phyloP scores from a whole-genome alignment of 192 early-diverging fungal genomes.

The Gonapodya sp. region DNA sequence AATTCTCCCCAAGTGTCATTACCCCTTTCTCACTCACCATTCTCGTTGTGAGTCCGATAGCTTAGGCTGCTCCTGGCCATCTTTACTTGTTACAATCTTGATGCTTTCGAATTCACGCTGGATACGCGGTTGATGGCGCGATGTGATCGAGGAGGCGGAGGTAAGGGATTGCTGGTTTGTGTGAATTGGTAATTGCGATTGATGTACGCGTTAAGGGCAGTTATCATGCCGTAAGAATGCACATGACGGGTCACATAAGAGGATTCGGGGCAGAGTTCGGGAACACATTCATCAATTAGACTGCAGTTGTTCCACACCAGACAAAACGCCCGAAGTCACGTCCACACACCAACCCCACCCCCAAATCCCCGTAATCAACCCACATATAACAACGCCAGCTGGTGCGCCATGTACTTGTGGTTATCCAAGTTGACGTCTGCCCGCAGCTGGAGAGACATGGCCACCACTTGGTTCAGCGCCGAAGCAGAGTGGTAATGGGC shows the following conservation, averaged over 20 bases:
- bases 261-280: too few relatives aligned
- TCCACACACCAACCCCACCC: neutral
- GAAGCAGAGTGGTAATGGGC: neutral
- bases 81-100: neutral
- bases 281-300: too few relatives aligned
- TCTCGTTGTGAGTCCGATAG: neutral
- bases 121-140: neutral
- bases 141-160: neutral
- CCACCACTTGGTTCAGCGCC: conserved; percentile 30
- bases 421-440: conserved; percentile 32
- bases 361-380: neutral
- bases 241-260: too few relatives aligned
- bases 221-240: neutral
- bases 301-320: too few relatives aligned
- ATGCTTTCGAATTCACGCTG: neutral
- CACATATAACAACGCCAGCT: conserved; percentile 42
- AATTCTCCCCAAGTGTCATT: too few relatives aligned
- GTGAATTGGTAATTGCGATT: neutral
- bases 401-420: conserved; percentile 46
- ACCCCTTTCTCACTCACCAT: neutral
- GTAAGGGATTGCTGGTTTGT: neutral
- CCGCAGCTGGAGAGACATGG: conserved; percentile 37
- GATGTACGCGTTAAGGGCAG: neutral
- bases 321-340: neutral
- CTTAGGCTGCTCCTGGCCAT: neutral